phyloP scores from a whole-genome alignment of 805 yeast genomes.

The Blastobotrys mokoenaii region DNA sequence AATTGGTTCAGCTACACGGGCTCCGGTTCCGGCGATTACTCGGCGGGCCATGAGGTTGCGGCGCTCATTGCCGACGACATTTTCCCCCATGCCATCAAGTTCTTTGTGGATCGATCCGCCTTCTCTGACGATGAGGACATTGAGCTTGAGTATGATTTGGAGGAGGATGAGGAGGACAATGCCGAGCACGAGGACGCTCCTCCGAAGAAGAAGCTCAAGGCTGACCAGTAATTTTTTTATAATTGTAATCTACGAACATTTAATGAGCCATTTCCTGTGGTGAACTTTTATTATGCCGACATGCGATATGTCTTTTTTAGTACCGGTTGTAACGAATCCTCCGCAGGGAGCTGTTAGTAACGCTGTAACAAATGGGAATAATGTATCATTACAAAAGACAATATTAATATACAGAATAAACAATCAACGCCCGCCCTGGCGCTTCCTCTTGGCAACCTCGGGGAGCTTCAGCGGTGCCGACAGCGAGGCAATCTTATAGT shows the following conservation, averaged over 20 bases:
- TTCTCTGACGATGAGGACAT: slow-evolving; percentile 11
- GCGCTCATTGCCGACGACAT: slow-evolving; percentile 66
- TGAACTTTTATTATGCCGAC: too few relatives aligned
- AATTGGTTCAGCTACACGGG: slow-evolving; percentile 88
- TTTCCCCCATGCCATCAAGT: slow-evolving; percentile 77
- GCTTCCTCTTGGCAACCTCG: slow-evolving; percentile 55
- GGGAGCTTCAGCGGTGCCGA: slow-evolving; percentile 88
- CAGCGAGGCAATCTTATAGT: slow-evolving; percentile 72
- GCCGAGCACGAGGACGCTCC: slow-evolving; percentile 16
- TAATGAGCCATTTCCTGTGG: too few relatives aligned
- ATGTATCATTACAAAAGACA: too few relatives aligned
- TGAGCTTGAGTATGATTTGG: slow-evolving; percentile 14
- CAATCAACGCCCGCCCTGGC: slow-evolving; percentile 5
- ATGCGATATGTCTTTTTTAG: too few relatives aligned
- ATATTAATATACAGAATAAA: background rate
- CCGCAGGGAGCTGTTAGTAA: too few relatives aligned
- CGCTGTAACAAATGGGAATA: too few relatives aligned
- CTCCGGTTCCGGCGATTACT: slow-evolving; percentile 60
- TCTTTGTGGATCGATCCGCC: slow-evolving; percentile 66
- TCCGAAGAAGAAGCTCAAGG: slow-evolving; percentile 15
- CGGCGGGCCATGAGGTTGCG: slow-evolving; percentile 73
- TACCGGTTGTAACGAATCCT: too few relatives aligned
- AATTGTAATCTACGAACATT: background rate
- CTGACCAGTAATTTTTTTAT: background rate
- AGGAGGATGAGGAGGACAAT: slow-evolving; percentile 15